phyloP scores from a whole-genome alignment of 2,329 filamentous ascomycete genomes.

The Arthrobotrys sphaeroides region DNA sequence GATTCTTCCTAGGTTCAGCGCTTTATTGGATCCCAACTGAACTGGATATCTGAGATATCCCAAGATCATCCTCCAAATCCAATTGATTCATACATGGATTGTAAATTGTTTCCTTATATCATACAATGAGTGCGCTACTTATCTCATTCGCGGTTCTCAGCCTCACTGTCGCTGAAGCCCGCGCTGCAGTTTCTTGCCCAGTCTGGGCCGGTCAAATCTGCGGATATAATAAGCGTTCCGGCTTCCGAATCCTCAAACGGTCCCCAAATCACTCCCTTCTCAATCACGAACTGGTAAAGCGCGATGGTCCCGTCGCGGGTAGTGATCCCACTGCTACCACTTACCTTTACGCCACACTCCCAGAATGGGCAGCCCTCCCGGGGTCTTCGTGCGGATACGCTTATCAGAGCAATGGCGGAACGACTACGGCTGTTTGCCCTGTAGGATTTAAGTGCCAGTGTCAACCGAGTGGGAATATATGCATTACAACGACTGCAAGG shows the following conservation, averaged over 20 bases:
- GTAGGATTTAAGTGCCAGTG: constrained; percentile 37
- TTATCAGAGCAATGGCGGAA: constrained; percentile 27
- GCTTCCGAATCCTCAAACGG: constrained; percentile 22
- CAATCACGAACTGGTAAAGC: constrained; percentile 19
- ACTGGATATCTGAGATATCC: constrained; percentile 36
- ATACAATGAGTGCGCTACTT: background rate
- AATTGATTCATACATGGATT: background rate
- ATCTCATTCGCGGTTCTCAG: background rate
- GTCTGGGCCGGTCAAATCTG: constrained; percentile 35
- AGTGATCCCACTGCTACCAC: constrained; percentile 35
- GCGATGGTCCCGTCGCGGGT: constrained; percentile 28
- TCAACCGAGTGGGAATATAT: constrained; percentile 26
- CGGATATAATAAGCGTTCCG: constrained; percentile 26
- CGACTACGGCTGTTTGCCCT: constrained; percentile 38
- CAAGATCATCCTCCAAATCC: background rate
- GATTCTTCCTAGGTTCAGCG: background rate
- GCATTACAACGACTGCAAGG: constrained; percentile 22
- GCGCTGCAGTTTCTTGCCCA: constrained; percentile 13
- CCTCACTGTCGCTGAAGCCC: background rate
- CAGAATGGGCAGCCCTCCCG: constrained; percentile 31
- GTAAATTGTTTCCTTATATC: background rate
- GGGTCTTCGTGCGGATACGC: constrained; percentile 35
- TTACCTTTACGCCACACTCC: constrained; percentile 34
- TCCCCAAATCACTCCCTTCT: constrained; percentile 23
- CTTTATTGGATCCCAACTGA: background rate